Conservation (phyloP, 768 basidiomycete species). For the Russula virescens region DNA sequence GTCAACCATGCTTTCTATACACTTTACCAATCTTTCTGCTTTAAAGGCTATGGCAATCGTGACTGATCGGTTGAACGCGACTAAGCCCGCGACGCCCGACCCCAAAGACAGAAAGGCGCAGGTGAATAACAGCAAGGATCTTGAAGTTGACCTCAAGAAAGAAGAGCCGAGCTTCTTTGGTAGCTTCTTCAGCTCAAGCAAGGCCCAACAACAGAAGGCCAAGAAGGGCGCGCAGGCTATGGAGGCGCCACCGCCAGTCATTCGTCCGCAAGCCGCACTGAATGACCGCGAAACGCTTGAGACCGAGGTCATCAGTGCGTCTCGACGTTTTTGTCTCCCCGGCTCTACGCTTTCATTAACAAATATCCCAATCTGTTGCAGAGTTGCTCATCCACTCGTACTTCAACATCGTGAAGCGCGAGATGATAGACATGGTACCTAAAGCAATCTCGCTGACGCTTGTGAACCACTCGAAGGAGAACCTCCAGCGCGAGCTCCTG, state of each 20-base stretch:
- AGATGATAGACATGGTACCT: conserved; percentile 99
- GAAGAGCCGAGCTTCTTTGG: conserved; percentile 92
- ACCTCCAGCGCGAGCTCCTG: conserved; percentile 87
- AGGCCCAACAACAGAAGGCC: conserved; percentile 44
- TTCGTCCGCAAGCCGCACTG: conserved; percentile 85
- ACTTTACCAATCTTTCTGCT: conserved; percentile 3
- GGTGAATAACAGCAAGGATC: conserved; percentile 90
- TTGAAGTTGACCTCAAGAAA: conserved; percentile 85
- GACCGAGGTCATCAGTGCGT: conserved; percentile 98
- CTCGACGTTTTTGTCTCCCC: neutral
- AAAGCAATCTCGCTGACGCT: conserved; percentile 91
- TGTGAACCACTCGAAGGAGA: conserved; percentile 90
- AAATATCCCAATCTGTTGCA: conserved; percentile 29
- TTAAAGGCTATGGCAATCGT: conserved; percentile 82
- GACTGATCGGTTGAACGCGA: conserved; percentile 73
- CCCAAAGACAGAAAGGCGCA: conserved; percentile 65
- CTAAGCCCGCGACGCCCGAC: conserved; percentile 68
- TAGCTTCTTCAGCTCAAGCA: conserved; percentile 80
- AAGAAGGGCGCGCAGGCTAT: conserved; percentile 52
- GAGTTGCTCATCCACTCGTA: conserved; percentile 95
- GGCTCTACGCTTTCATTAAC: neutral
- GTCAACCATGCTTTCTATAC: neutral
- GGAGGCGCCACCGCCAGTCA: conserved; percentile 75
- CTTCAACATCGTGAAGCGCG: conserved; percentile 97
- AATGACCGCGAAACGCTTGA: conserved; percentile 97